Conservation (phyloP, 1,284 basidiomycete genomes). For the Athelia psychrophila region DNA sequence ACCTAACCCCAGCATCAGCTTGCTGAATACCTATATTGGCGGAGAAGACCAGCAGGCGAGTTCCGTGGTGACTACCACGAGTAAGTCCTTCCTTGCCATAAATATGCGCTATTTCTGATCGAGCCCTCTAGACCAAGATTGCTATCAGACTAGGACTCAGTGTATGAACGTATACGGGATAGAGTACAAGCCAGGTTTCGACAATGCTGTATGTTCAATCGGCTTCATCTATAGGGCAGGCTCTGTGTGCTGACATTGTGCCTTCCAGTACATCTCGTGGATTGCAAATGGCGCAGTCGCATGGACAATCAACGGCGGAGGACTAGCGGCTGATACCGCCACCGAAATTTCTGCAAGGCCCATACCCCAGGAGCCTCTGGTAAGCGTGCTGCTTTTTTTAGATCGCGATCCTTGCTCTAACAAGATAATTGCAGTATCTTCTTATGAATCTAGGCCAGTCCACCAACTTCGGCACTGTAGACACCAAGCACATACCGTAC, state of each 20-base stretch:
- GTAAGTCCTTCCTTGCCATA: neutral
- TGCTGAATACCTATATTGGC: constrained; percentile 51
- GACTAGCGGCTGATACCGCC: constrained; percentile 48
- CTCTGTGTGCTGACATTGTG: neutral
- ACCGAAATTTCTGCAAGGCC: constrained; percentile 55
- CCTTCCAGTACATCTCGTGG: constrained; percentile 55
- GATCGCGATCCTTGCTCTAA: neutral
- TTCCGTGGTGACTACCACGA: constrained; percentile 28
- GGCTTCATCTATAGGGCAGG: neutral
- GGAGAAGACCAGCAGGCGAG: constrained; percentile 53
- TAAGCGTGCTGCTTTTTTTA: constrained; percentile 21
- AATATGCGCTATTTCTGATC: neutral
- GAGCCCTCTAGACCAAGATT: constrained; percentile 27
- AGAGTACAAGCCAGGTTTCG: constrained; percentile 44
- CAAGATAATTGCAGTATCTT: constrained; percentile 50
- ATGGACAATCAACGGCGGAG: constrained; percentile 58
- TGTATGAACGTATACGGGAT: constrained; percentile 60
- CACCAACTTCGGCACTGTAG: constrained; percentile 68
- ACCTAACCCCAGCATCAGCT: constrained; percentile 37
- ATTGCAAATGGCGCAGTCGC: constrained; percentile 45
- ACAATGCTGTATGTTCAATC: neutral
- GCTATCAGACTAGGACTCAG: constrained; percentile 37
- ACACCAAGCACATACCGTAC: constrained; percentile 65
- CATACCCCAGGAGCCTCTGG: constrained; percentile 66
- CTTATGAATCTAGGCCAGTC: constrained; percentile 84